These are phyloP conservation scores for Excoecaria agallocha DNA, from an alignment of 345 rosid genomes.

Conservation along the genomic window DNA sequence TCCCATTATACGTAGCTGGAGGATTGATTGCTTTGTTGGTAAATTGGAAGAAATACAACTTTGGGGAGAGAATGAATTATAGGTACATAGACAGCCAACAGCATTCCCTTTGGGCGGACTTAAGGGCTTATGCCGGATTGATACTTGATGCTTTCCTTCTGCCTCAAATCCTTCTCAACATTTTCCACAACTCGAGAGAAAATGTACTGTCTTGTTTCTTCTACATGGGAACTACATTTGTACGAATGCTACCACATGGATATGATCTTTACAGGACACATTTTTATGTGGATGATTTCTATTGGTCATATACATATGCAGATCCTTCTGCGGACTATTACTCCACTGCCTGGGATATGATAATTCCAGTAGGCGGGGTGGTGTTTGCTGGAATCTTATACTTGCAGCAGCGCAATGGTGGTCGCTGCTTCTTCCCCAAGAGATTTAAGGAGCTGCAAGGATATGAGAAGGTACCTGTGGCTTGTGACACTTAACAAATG, in stretches of 20 bases:
- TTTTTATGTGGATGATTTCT: constrained; percentile 3
- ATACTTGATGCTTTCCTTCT: constrained; percentile 29
- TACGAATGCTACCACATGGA: constrained; percentile 23
- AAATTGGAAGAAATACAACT: constrained; percentile 11
- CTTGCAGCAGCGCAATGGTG: constrained; percentile 27
- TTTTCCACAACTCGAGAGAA: constrained; percentile 18
- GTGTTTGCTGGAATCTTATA: constrained; percentile 17
- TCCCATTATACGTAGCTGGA: constrained; percentile 20
- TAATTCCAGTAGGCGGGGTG: constrained; percentile 28
- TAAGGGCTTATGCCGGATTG: constrained; percentile 27
- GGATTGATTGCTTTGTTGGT: constrained; percentile 18
- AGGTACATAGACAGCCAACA: neutral
- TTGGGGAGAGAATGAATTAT: neutral
- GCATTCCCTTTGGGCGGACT: constrained; percentile 14
- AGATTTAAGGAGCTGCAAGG: constrained; percentile 15
- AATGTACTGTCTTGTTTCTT: constrained; percentile 22
- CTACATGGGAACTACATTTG: constrained; percentile 25
- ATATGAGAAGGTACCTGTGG: constrained; percentile 24
- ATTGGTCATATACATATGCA: constrained; percentile 43
- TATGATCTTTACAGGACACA: constrained; percentile 25
- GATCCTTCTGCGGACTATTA: constrained; percentile 33
- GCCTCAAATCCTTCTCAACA: constrained; percentile 34
- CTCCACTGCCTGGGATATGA: constrained; percentile 45
- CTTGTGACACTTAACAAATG: constrained; percentile 14
- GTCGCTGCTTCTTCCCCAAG: constrained; percentile 24